These are phyloP conservation scores for Neofusicoccum sp. DNA, from an alignment of 2,329 filamentous ascomycete species.

Conservation along the genomic window DNA sequence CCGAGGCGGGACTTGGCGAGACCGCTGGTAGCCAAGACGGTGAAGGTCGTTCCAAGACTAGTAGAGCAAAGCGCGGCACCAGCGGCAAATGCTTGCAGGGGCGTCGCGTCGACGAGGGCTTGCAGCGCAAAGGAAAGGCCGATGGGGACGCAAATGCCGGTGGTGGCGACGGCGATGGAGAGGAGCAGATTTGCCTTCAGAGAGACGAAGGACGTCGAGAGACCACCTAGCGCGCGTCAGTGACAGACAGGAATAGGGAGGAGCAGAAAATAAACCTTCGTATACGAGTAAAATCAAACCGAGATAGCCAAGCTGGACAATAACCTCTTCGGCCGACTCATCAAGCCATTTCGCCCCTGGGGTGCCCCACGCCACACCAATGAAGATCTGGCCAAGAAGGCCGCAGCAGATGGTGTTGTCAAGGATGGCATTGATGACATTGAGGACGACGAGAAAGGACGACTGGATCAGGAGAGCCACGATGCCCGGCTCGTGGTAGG, in stretches of 20 bases:
- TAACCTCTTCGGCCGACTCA: constrained; percentile 49
- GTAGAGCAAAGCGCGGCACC: constrained; percentile 74
- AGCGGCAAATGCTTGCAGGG: constrained; percentile 66
- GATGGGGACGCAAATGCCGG: constrained; percentile 64
- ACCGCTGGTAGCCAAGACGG: constrained; percentile 61
- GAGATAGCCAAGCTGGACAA: constrained; percentile 69
- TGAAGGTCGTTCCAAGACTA: constrained; percentile 69
- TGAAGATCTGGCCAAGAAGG: constrained; percentile 67
- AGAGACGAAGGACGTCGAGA: constrained; percentile 54
- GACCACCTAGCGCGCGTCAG: constrained; percentile 48
- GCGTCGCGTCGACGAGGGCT: constrained; percentile 49
- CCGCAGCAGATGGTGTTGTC: constrained; percentile 66
- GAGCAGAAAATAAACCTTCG: constrained; percentile 51
- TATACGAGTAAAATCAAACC: constrained; percentile 71
- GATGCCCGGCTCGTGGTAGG: constrained; percentile 65
- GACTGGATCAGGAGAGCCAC: constrained; percentile 58
- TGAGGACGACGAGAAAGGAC: constrained; percentile 63
- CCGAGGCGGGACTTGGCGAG: constrained; percentile 56
- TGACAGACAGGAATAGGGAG: not conserved
- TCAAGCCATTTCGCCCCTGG: constrained; percentile 64
- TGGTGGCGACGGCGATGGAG: constrained; percentile 62
- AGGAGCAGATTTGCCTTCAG: constrained; percentile 61
- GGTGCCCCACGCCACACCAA: constrained; percentile 68
- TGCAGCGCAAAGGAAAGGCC: constrained; percentile 62
- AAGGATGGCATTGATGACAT: constrained; percentile 56